Evolutionary conservation across 116 monocot species (phyloP).

Genomic region (Papilionanthe hybrid): DNA sequence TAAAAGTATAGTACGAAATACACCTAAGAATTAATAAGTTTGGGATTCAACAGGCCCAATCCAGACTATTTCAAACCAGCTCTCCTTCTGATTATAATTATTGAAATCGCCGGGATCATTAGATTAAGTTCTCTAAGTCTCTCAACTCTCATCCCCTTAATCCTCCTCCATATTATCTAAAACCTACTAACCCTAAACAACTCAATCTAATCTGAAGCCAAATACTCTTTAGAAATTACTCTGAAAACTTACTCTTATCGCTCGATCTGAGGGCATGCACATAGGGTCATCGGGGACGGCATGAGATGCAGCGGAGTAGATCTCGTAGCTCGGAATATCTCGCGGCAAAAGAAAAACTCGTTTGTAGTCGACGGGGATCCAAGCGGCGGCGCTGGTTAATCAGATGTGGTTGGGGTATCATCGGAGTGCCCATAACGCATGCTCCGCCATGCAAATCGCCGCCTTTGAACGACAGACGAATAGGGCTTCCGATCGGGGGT

Average conservation of each 20-base stretch:
- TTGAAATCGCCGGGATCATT: too few species aligned
- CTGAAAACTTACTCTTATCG: slow-evolving; percentile 29
- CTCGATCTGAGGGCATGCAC: slow-evolving; percentile 32
- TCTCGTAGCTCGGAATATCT: neutral
- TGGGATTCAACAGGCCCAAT: too few species aligned
- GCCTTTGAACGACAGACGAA: neutral
- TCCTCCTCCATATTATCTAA: neutral
- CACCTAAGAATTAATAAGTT: too few species aligned
- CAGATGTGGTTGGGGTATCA: neutral
- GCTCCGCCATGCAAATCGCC: neutral
- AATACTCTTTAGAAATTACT: neutral
- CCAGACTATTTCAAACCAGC: too few species aligned
- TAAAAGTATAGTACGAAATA: too few species aligned
- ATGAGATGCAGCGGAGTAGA: neutral
- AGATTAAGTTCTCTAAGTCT: neutral
- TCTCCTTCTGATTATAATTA: too few species aligned
- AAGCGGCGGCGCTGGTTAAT: neutral
- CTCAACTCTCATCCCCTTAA: neutral
- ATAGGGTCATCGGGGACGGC: slow-evolving; percentile 33
- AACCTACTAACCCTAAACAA: neutral
- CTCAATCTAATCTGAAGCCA: neutral
- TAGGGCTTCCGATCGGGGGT: neutral
- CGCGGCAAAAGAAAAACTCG: neutral
- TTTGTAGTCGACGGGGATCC: neutral
- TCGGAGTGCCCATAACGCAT: slow-evolving; percentile 7